Evolutionary conservation across 441 rosid species (phyloP), one percentile per base, ranked within the genome.

Genomic region (Mallotus japonicus): DNA sequence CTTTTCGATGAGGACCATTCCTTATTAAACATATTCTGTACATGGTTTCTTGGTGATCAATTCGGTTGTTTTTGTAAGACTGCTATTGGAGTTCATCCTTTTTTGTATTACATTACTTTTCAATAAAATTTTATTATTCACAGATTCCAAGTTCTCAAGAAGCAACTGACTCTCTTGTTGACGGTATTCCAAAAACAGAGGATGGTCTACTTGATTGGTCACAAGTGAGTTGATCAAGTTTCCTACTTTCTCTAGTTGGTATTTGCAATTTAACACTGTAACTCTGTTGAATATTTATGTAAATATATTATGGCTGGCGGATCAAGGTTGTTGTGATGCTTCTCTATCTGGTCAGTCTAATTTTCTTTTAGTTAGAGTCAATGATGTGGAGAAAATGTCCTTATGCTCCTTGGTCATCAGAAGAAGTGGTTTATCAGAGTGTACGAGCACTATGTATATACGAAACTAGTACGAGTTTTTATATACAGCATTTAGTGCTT

Each of bases 151-250:
- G 81, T 78, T 84, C 93, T 70, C 82, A 72, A 71, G 97, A 92
- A 79, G 82, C 86, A 16, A 69, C 77, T 13, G 81, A 80, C 70
- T 83, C 97, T 72, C 78, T 77, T 58, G 80, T 85, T n/a, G 80
- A 78, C 77, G 76, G 84, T 70, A 90, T 92, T 86, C 95, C 99
- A 3, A 91, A 90, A 75, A 90, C 90, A 59, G 81, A 89, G 82
- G 86, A 82, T 79, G 96, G 97, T 1, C 79, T 87, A 75, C 73
- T 95, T 69, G 99, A 95, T 82, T 95, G 97, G 99, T 90, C 98
- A 28, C 92, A 89, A 79, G 98, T 92, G 77, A 82, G 92, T 70
- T 54, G 28, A 32, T 70, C 7, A 32, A 55, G 28, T 0, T 55
- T 62, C 46, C 37, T 62, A 37, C 42, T 49, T 62, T 71, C 19